Conservation (phyloP, 176 grass and related monocot genomes). For the Oryza rufipogon region DNA sequence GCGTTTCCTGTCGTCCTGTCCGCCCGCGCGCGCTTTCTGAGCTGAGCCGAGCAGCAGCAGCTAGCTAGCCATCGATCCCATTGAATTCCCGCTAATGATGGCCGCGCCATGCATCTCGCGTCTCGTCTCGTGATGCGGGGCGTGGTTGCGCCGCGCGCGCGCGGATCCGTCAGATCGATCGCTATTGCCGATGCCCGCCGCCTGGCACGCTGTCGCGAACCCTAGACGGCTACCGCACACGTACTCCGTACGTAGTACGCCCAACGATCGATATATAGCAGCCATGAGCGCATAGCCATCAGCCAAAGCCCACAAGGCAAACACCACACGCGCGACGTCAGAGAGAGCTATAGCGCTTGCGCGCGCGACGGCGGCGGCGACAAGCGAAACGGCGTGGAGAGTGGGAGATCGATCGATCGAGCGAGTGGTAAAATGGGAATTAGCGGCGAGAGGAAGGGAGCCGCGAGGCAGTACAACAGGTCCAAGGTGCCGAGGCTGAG, state of each 20-base stretch:
- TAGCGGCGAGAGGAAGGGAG: slow-evolving; percentile 37
- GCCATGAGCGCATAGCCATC: no score
- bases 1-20: slow-evolving; percentile 13
- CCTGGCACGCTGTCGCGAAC: background rate
- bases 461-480: slow-evolving; percentile 77
- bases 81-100: slow-evolving; percentile 59
- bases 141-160: background rate
- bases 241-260: no score
- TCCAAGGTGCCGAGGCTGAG: slow-evolving; percentile 73
- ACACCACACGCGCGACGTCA: background rate
- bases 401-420: no score
- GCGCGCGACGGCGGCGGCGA: background rate
- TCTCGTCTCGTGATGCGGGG: slow-evolving; percentile 57
- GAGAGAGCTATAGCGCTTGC: no score
- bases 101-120: slow-evolving; percentile 7
- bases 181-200: slow-evolving; percentile 11
- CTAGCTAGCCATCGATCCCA: background rate
- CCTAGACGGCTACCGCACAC: background rate
- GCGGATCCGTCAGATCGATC: background rate
- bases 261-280: background rate
- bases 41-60: background rate
- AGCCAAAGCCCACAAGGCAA: no score
- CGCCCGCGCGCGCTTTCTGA: background rate
- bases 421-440: background rate
- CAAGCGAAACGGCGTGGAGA: background rate